phyloP scores from a whole-genome alignment of 352 stramenopile species.

The Pythium monospermum region DNA sequence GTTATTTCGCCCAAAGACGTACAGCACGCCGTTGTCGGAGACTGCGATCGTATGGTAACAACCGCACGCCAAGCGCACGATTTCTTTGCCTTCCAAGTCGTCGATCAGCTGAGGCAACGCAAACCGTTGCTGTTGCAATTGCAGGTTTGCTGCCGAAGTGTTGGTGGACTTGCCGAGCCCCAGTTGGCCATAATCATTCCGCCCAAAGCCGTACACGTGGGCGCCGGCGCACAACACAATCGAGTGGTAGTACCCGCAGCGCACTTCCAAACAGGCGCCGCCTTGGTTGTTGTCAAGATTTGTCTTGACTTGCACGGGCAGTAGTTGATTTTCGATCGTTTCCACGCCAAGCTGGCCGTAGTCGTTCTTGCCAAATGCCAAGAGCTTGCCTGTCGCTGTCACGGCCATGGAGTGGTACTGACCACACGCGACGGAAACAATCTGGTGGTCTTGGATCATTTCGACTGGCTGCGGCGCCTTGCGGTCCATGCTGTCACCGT shows the following conservation, averaged over 20 bases:
- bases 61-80: constrained; percentile 81
- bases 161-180: constrained; percentile 57
- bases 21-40: constrained; percentile 87
- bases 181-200: constrained; percentile 94
- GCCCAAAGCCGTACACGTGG: constrained; percentile 83
- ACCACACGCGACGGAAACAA: constrained; percentile 82
- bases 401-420: constrained; percentile 90
- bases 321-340: constrained; percentile 52
- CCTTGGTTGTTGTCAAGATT: constrained; percentile 63
- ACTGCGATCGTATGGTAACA: constrained; percentile 91
- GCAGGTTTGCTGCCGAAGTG: constrained; percentile 34
- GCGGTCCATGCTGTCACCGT: constrained; percentile 85
- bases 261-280: constrained; percentile 72
- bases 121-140: constrained; percentile 73
- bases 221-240: constrained; percentile 69
- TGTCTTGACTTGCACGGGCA: constrained; percentile 42
- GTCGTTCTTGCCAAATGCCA: constrained; percentile 92
- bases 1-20: constrained; percentile 93
- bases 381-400: constrained; percentile 58
- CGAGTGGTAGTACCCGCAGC: constrained; percentile 91
- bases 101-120: constrained; percentile 48
- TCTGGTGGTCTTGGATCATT: constrained; percentile 43
- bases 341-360: constrained; percentile 91
- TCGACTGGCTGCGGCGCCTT: constrained; percentile 80
- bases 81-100: constrained; percentile 78